Evolutionary conservation across 768 basidiomycete species (phyloP), one percentile per base, ranked within the genome.

Genomic region (Leucosporidium yakuticum): DNA sequence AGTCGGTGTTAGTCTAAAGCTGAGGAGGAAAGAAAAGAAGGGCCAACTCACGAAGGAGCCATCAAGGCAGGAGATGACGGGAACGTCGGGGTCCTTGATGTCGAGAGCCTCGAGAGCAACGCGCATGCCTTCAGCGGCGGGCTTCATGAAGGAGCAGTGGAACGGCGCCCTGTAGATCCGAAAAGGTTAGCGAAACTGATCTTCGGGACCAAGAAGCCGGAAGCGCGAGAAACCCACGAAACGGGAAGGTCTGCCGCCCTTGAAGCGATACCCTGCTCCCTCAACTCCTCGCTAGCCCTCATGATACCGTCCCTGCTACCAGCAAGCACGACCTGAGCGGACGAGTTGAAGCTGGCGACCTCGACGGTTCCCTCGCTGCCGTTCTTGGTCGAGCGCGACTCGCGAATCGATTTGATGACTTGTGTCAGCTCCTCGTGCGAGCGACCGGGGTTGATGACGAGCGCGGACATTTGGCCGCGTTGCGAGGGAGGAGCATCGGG

Each of bases 291-390:
- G 34, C 69, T 69, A 17, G 76, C 73, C 11, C 69, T 60, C 17
- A 74, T 31, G 36, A 76, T 73, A 9, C 74, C 76, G 7, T 75
- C 74, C 12, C 71, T n/a, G 19, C 67, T 69, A 0, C 76, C 76
- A 4, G 76, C 73, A 11, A 76, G 66, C 0, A 76, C 74, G 57
- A 76, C 64, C 65, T 76, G 76, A 12, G 64, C 63, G 6, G 39
- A 39, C 67, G 74, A 75, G 68, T 76, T 76, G 69, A 73, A 76
- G 48, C 67, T 67, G 27, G 76, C 76, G n/a, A 76, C 69, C 47
- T 76, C 74, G 64, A 76, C 74, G 20, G 62, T 63, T 25, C 74
- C 75, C 23, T 71, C 62, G 51, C 62, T 47, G 23, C 64, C 73
- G 14, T 44, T 44, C 12, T 50, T 54, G 21, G 32, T 29, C 14